Base-by-base conservation (phyloP, 2,329 filamentous ascomycete genomes). In the Tolypocladium nubicola region DNA sequence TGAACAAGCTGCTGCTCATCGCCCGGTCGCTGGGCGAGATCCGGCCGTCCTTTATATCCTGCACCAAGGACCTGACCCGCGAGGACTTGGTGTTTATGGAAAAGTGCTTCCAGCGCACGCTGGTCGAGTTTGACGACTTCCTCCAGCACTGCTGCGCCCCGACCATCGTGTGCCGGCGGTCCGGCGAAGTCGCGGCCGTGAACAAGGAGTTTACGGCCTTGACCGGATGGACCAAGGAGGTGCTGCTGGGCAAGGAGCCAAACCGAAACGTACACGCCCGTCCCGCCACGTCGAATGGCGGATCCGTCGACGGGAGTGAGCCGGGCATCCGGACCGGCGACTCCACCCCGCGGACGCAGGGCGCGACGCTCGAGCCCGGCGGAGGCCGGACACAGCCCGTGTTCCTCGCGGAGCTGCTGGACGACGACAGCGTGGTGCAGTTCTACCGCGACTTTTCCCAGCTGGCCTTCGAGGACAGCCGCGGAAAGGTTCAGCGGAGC, bases 21-120 rank as follows among this genome's bases (percentile, higher is more conserved):
- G 91, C 90, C 59, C 90, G 92, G 73, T 88, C 92, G 0, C 80
- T 99, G 55, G 88, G 90, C 8, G 90, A 88, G 50, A 96, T 97
- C 64, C 87, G 94, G 9, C 93, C 94, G 1, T 94, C 91, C 0
- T 94, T 99, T 68, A 93, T 97, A 61, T 87, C 91, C 13, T 95
- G 90, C 61, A 96, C 90, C 23, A 89, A 89, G 66, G 91, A 90
- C n/a, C 77, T 97, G 60, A 92, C 90, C 62, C 80, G 86, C 21
- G 87, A 94, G 66, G 94, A 99, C 71, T 78, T 97, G 35, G 86
- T 99, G 26, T 97, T 97, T 71, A 96, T 96, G 88, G 94, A 99
- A 71, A 96, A 96, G 73, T 95, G 89, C 66, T 90, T 97, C 68
- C 94, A 99, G 72, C 84, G 94, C 41, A 95, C 90, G 0, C 78